Percentiles rank a stretch among this genome's conserved stretches.
phyloP scores from a whole-genome alignment of 164 flowering plant species.

The Litsea cubeba region DNA sequence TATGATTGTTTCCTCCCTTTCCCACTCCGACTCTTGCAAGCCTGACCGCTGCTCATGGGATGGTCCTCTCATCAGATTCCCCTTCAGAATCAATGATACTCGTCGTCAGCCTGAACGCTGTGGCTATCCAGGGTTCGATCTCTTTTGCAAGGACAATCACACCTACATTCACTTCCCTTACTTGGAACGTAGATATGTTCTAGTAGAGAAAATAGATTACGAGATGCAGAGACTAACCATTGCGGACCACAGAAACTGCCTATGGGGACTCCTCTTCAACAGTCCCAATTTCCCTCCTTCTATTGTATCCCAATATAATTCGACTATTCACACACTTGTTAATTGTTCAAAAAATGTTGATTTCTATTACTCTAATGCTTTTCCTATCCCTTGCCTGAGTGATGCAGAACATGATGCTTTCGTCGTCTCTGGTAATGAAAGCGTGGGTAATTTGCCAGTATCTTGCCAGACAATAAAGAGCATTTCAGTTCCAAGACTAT shows the following conservation, averaged over 20 bases:
- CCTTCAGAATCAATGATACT: background rate
- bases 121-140: background rate
- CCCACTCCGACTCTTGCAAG: background rate
- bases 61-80: background rate
- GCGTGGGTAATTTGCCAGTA: background rate
- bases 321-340: background rate
- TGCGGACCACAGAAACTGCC: background rate
- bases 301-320: background rate
- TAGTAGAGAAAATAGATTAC: background rate
- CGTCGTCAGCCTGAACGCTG: background rate
- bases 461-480: background rate
- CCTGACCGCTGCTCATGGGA: background rate
- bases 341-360: background rate
- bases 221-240: background rate
- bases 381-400: background rate
- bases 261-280: background rate
- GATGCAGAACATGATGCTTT: background rate
- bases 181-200: background rate
- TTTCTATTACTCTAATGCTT: accelerated
- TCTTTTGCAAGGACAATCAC: background rate
- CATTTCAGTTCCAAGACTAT: background rate
- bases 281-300: background rate
- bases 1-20: background rate
- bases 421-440: background rate
- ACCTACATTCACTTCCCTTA: background rate